A percentile compares a stretch with the other conserved stretches of the same genome.
Conservation (phyloP, 768 basidiomycete genomes). For the Auricularia sp. region DNA sequence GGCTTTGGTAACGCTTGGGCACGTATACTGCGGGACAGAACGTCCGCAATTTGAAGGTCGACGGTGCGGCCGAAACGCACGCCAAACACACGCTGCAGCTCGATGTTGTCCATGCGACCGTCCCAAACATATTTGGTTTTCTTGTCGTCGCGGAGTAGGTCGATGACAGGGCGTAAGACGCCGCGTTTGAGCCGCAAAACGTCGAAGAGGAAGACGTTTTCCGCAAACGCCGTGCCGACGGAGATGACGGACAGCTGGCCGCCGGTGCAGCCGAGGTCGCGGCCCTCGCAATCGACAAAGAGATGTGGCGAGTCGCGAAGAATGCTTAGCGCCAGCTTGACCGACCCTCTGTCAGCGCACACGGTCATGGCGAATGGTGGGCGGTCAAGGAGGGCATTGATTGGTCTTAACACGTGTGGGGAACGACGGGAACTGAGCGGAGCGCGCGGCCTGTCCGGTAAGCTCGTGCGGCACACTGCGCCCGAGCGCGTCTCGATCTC, state of each 20-base stretch:
- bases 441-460: neutral
- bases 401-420: neutral
- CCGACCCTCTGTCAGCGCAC: neutral
- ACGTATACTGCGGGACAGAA: conserved; percentile 17
- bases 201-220: conserved; percentile 29
- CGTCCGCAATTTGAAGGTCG: conserved; percentile 33
- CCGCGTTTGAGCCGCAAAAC: conserved; percentile 16
- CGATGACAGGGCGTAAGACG: conserved; percentile 17
- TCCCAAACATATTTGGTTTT: conserved; percentile 34
- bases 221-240: conserved; percentile 22
- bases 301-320: conserved; percentile 10
- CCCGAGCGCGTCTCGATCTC: neutral
- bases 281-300: conserved; percentile 32
- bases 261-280: conserved; percentile 20
- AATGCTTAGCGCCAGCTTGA: conserved; percentile 1
- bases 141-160: conserved; percentile 19
- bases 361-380: neutral
- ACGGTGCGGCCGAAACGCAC: conserved; percentile 23
- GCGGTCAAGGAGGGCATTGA: neutral
- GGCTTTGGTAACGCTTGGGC: neutral
- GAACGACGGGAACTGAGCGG: neutral
- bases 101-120: conserved; percentile 31
- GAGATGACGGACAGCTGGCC: conserved; percentile 28
- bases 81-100: conserved; percentile 21
- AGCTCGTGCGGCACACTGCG: neutral